Evolutionary conservation across 495 filamentous ascomycete species (phyloP).

Genomic region (Daldinia caldariorum): DNA sequence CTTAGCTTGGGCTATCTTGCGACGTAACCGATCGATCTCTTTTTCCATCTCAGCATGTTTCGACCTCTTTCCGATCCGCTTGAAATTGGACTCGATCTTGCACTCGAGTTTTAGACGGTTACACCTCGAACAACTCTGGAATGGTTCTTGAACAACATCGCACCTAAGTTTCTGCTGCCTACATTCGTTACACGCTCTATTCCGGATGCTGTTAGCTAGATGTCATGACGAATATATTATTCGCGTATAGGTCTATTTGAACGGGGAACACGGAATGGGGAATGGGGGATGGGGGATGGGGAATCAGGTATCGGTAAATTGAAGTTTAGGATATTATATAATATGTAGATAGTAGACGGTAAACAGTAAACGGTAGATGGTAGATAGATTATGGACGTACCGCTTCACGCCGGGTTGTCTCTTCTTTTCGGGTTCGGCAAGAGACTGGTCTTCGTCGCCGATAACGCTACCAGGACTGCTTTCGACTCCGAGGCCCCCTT

Average conservation of each 20-base stretch:
- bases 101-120: slow-evolving; percentile 85
- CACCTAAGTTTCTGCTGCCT: slow-evolving; percentile 94
- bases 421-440: slow-evolving; percentile 68
- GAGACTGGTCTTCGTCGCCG: slow-evolving; percentile 70
- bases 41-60: slow-evolving; percentile 95
- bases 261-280: too few relatives aligned
- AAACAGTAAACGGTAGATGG: too few relatives aligned
- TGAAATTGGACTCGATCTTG: slow-evolving; percentile 94
- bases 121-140: slow-evolving; percentile 82
- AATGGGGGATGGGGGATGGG: too few relatives aligned
- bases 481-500: slow-evolving; percentile 55
- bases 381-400: slow-evolving; percentile 24
- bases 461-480: slow-evolving; percentile 74
- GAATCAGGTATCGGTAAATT: not conserved
- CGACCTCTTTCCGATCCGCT: slow-evolving; percentile 88
- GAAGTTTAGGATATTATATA: not conserved
- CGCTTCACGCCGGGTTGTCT: slow-evolving; percentile 81
- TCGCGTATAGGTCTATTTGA: slow-evolving; percentile 16
- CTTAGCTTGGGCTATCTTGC: slow-evolving; percentile 59
- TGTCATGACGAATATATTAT: not conserved
- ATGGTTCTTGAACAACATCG: slow-evolving; percentile 89
- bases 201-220: slow-evolving; percentile 17
- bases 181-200: slow-evolving; percentile 88
- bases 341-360: not conserved
- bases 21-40: slow-evolving; percentile 70